Base-by-base conservation (phyloP, 352 stramenopile species). In the Pythium scleroteichum region DNA sequence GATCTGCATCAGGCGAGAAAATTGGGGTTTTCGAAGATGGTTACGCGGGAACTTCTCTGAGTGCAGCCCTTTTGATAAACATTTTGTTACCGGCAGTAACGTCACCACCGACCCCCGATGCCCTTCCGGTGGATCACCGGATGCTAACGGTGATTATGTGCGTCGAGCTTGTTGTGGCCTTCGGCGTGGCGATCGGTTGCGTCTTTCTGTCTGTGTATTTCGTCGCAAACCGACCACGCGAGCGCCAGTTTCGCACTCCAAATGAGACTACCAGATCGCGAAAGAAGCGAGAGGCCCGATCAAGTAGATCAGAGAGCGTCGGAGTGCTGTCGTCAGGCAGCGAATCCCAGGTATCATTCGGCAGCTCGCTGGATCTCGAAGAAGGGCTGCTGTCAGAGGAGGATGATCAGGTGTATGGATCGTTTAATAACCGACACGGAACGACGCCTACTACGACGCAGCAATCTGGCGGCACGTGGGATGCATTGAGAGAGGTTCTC, bases 181-280 rank as follows among this genome's bases (percentile, higher is more conserved):
- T 95, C 42, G 80, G 66, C 33, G 86, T 95, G 12, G 86, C 86
- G 16, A 72, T 95, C 45, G 76, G 82, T 12, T 95, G 86, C 52
- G 84, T 95, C 33, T 70, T 94, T 27, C 91, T 95, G 59, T 95
- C 86, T 1, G 83, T 95, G 10, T 95, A 95, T 62, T 95, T 95
- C 66, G 84, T 95, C 27, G 85, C 75, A 4, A 95, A 93, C 68
- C 86, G 86, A 7, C 86, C 86, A 16, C 81, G 77, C 17, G 74
- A 60, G 53, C 46, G 40, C 17, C 20, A 45, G 13, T 22, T 46
- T 2, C 40, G 44, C 13, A 24, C 56, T 1, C 22, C 38, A 14
- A 42, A 26, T 2, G 50, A 46, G 14, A 67, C 22, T 17, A 5
- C n/a, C 12, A 46, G 59, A 38, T 35, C 47, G n/a, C n/a, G 60